Percentiles rank a stretch among this genome's conserved stretches.
Conservation (phyloP, 139 green algal species). For the Gonium pectorale region DNA sequence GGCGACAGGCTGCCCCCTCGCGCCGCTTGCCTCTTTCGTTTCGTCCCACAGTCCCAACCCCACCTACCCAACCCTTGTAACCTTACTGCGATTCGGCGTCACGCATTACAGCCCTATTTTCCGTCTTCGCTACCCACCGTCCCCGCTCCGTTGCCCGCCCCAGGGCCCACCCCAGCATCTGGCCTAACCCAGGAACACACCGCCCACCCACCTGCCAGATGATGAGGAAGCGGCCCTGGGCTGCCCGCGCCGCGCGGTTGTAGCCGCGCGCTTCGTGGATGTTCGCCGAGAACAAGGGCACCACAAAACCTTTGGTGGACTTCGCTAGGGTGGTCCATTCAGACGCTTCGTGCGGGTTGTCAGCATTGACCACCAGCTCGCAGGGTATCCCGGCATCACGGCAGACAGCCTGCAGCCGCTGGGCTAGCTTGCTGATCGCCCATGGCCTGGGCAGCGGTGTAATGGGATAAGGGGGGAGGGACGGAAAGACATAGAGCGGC, state of each 20-base stretch:
- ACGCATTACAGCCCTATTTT: background rate
- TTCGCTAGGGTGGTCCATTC: slow-evolving; percentile 2
- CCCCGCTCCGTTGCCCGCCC: background rate
- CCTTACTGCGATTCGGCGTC: too few relatives aligned
- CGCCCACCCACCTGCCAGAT: slow-evolving; percentile 20
- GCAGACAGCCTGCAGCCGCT: background rate
- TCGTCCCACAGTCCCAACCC: background rate
- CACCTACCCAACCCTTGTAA: background rate
- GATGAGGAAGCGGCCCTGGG: slow-evolving; percentile 18
- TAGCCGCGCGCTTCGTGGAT: slow-evolving; percentile 51
- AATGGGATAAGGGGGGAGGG: background rate
- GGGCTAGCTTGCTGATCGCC: background rate
- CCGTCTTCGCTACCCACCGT: background rate
- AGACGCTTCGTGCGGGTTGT: slow-evolving; percentile 44
- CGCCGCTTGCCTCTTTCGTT: too few relatives aligned
- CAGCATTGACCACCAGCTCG: slow-evolving; percentile 53
- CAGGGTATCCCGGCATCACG: background rate
- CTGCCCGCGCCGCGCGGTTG: slow-evolving; percentile 40
- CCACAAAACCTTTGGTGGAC: slow-evolving; percentile 14
- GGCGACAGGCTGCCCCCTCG: too few relatives aligned
- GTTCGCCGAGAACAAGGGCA: slow-evolving; percentile 43
- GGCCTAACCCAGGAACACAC: background rate
- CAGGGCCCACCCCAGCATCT: background rate
- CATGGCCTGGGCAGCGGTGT: background rate
- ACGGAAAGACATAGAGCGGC: background rate